Conservation (phyloP, 495 filamentous ascomycete species). For the Aspergillus sclerotiicarbonarius region DNA sequence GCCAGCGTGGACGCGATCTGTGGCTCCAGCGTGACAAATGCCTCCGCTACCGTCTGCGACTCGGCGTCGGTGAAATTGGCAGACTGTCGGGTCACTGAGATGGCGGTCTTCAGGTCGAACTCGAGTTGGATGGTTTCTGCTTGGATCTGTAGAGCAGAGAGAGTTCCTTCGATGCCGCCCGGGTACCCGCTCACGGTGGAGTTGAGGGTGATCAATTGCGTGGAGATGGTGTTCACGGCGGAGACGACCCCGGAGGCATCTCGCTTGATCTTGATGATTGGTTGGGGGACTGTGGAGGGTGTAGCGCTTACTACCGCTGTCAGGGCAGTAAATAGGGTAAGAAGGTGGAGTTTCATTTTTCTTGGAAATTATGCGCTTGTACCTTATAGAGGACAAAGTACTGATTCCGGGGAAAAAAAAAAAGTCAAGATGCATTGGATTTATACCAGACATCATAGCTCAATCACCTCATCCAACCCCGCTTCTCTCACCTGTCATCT, state of each 20-base stretch:
- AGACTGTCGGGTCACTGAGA: slow-evolving; percentile 13
- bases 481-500: no score
- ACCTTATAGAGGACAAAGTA: no score
- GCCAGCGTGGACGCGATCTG: slow-evolving; percentile 21
- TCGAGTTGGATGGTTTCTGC: slow-evolving; percentile 10
- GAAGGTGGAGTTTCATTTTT: background rate
- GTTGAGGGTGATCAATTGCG: slow-evolving; percentile 21
- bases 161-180: slow-evolving; percentile 20
- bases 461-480: no score
- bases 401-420: no score
- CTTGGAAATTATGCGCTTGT: no score
- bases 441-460: no score
- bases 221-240: slow-evolving; percentile 17
- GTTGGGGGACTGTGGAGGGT: no score
- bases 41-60: slow-evolving; percentile 15
- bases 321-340: slow-evolving; percentile 7
- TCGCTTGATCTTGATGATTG: slow-evolving; percentile 19
- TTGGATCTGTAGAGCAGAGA: slow-evolving; percentile 22
- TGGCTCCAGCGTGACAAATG: slow-evolving; percentile 21
- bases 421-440: background rate
- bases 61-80: slow-evolving; percentile 23
- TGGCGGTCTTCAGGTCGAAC: slow-evolving; percentile 16
- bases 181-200: slow-evolving; percentile 21
- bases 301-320: slow-evolving; percentile 10
- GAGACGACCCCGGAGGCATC: slow-evolving; percentile 20